Percentiles rank a stretch among this genome's conserved stretches.
Evolutionary conservation across 768 basidiomycete species (phyloP).

Genomic region (Gelatoporia subvermispora): DNA sequence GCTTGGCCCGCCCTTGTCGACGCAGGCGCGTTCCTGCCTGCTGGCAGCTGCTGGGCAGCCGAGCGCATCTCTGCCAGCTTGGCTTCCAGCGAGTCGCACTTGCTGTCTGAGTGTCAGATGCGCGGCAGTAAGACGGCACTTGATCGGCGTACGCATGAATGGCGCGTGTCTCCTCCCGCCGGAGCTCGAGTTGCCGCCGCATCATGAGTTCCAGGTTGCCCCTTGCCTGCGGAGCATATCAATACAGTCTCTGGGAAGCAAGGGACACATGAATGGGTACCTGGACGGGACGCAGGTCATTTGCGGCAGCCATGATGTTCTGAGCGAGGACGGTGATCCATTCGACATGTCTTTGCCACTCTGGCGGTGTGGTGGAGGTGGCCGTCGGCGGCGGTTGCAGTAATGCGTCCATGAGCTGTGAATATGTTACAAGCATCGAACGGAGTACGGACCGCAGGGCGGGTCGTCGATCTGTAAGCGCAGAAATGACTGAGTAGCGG

Average conservation of each 20-base stretch:
- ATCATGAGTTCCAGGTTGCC: conserved; percentile 81
- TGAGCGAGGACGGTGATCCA: conserved; percentile 80
- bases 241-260: neutral
- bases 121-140: neutral
- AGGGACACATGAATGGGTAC: conserved; percentile 31
- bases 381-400: conserved; percentile 59
- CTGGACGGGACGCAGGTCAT: conserved; percentile 86
- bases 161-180: conserved; percentile 63
- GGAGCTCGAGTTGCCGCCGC: conserved; percentile 68
- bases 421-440: conserved; percentile 78
- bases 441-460: conserved; percentile 67
- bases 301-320: conserved; percentile 87
- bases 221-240: conserved; percentile 50
- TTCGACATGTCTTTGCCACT: conserved; percentile 73
- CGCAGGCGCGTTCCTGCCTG: neutral
- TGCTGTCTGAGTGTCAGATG: conserved; percentile 34
- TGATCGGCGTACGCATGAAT: conserved; percentile 57
- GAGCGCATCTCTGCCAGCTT: conserved; percentile 53
- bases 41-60: conserved; percentile 5
- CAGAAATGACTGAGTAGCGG: too few species aligned
- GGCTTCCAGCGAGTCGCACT: conserved; percentile 66
- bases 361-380: conserved; percentile 42
- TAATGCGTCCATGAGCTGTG: conserved; percentile 63
- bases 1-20: too few species aligned
- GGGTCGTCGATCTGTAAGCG: conserved; percentile 62